phyloP scores from a whole-genome alignment of 768 basidiomycete genomes.

The Tubosaeta sp. region DNA sequence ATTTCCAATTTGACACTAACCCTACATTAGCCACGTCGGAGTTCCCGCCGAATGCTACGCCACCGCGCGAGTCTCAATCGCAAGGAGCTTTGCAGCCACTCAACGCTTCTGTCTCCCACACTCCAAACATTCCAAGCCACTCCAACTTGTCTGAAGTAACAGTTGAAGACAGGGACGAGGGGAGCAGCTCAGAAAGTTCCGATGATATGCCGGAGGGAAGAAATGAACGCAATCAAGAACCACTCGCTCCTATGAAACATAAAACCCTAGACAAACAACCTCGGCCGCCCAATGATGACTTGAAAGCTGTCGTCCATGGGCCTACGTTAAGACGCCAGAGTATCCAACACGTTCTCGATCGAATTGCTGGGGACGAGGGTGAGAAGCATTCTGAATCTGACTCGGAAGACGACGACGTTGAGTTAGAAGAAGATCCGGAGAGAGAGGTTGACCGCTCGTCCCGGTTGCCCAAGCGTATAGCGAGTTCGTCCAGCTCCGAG shows the following conservation, averaged over 20 bases:
- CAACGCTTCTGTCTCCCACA: conserved; percentile 3
- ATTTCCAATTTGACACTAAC: conserved; percentile 8
- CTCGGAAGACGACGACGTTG: conserved; percentile 39
- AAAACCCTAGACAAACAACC: neutral
- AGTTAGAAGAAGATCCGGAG: conserved; percentile 39
- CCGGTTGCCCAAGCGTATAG: conserved; percentile 32
- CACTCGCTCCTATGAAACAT: neutral
- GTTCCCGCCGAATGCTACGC: neutral
- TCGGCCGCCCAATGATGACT: conserved; percentile 17
- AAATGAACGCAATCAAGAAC: conserved; percentile 10
- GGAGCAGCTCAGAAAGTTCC: conserved; percentile 37
- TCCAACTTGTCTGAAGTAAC: conserved; percentile 34
- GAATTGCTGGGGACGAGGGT: conserved; percentile 25
- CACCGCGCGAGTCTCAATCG: conserved; percentile 1
- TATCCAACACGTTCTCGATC: conserved; percentile 27
- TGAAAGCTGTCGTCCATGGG: conserved; percentile 43
- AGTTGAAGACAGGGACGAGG: conserved; percentile 36
- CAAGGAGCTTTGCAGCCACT: neutral
- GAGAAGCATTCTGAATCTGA: conserved; percentile 32
- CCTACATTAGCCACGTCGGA: conserved; percentile 3
- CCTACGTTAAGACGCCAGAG: conserved; percentile 27
- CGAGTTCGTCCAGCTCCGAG: conserved; percentile 29
- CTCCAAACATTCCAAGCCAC: conserved; percentile 27
- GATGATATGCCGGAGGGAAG: conserved; percentile 20
- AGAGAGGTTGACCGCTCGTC: conserved; percentile 31